These are phyloP conservation scores for Pezicula carpinea DNA, from an alignment of 2,329 filamentous ascomycete species.

Conservation along the genomic window DNA sequence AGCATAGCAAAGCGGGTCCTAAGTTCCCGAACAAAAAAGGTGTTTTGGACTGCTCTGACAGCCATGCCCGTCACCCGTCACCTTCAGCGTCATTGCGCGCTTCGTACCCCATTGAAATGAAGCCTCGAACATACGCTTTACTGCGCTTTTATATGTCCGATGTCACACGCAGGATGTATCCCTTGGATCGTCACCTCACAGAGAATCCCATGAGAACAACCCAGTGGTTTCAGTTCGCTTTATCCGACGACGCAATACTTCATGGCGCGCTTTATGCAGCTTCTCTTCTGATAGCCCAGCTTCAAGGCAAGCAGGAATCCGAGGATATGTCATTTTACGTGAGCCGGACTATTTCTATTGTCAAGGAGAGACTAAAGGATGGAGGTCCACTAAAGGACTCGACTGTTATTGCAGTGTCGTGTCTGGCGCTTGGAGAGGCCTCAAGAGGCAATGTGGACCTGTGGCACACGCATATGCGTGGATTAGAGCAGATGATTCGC, in stretches of 20 bases:
- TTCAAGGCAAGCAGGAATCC: slow-evolving; percentile 12
- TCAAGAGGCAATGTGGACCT: slow-evolving; percentile 12
- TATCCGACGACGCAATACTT: slow-evolving; percentile 18
- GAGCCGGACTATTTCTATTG: slow-evolving; percentile 6
- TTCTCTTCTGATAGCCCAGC: slow-evolving; percentile 13
- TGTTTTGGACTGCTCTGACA: no score
- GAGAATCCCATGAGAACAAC: slow-evolving; percentile 13
- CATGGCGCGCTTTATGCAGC: slow-evolving; percentile 18
- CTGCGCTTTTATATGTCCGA: slow-evolving; percentile 14
- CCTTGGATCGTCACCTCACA: slow-evolving; percentile 8
- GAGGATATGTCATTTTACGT: slow-evolving; percentile 14
- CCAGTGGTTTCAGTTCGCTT: slow-evolving; percentile 18
- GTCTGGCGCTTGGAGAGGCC: slow-evolving; percentile 18
- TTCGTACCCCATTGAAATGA: slow-evolving; percentile 14
- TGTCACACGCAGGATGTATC: slow-evolving; percentile 11
- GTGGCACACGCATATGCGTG: slow-evolving; percentile 20
- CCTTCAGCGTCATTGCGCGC: slow-evolving; percentile 8
- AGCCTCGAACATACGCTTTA: slow-evolving; percentile 8
- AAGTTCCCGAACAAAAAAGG: no score
- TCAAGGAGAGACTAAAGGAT: slow-evolving; percentile 11
- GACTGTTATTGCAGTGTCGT: slow-evolving; percentile 17
- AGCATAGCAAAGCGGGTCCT: no score
- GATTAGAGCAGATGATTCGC: slow-evolving; percentile 17
- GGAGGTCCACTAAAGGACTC: slow-evolving; percentile 6
- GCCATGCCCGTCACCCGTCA: not conserved